Base-by-base conservation (phyloP, 75 land plant genomes). In the Selaginella moellendorffii region DNA sequence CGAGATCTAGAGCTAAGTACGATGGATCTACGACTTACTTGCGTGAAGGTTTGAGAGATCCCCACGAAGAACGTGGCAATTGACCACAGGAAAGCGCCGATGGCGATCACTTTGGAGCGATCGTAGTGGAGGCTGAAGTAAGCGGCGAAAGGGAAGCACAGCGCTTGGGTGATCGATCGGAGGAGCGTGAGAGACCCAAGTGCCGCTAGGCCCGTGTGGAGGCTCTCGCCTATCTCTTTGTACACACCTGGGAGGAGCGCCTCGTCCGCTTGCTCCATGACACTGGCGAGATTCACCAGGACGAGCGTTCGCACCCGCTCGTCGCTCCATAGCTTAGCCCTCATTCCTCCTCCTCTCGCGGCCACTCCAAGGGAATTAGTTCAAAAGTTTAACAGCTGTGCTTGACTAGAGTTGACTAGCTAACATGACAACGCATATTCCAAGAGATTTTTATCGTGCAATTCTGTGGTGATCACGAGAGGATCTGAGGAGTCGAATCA, bases 231-330 rank as follows among this genome's bases (percentile, higher is more conserved):
- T 36, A 36, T 36, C 14, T 36, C 46, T 14, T 68, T 60, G 78
- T 85, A 88, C 20, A 88, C 90, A 1, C 81, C 85, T 1, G 93
- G 90, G 1, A 88, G 72, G 27, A 88, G 72, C 0, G 90, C 77
- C 72, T 82, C 93, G 69, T 88, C 93, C 27, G 93, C 93, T 10
- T 69, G 62, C 79, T 88, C 93, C 93, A 88, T 80, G 22, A 88
- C 76, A 8, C 71, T 69, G 2, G 93, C 93, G 8, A 85, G 64
- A 66, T 88, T 82, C 26, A 88, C 83, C 61, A 88, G 72, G 0
- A 82, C 19, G 69, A 88, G 68, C 10, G 89, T 88, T 54, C 1
- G 46, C 1, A 21, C 54, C 0, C 12, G n/a, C 65, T 36, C 14
- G 14, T 36, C 46, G 5, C 14, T 36, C 46, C 46, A 36, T 14